Conservation (phyloP, 2,329 filamentous ascomycete species). For the Dothideomycetes sp. region DNA sequence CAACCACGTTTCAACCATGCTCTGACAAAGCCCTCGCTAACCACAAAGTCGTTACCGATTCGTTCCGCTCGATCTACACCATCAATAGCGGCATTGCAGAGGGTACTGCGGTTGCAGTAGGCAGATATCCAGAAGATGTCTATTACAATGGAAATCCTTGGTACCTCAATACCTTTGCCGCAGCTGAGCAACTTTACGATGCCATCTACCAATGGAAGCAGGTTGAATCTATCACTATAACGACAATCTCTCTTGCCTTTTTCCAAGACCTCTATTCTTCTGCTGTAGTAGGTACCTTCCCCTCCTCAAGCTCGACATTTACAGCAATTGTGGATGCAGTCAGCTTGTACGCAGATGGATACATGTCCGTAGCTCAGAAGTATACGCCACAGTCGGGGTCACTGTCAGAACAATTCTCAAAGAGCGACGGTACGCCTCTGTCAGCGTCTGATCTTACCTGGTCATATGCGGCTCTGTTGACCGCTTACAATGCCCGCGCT, state of each 20-base stretch:
- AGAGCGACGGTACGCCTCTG: conserved; percentile 36
- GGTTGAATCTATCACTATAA: conserved; percentile 53
- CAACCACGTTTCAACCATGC: conserved; percentile 68
- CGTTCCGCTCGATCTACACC: conserved; percentile 59
- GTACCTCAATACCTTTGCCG: conserved; percentile 61
- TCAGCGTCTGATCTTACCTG: conserved; percentile 60
- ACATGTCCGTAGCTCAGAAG: conserved; percentile 29
- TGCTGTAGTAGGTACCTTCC: conserved; percentile 52
- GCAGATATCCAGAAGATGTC: conserved; percentile 41
- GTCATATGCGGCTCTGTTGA: conserved; percentile 62
- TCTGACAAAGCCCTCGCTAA: conserved; percentile 51
- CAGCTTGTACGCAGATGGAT: conserved; percentile 51
- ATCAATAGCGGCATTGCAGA: conserved; percentile 56
- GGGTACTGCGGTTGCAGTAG: conserved; percentile 43
- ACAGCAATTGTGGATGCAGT: conserved; percentile 46
- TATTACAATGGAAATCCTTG: conserved; percentile 67
- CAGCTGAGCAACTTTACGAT: conserved; percentile 71
- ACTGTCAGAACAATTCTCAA: conserved; percentile 56
- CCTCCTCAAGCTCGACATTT: conserved; percentile 28
- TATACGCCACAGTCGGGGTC: conserved; percentile 50
- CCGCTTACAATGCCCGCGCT: conserved; percentile 46
- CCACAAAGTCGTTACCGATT: conserved; percentile 64
- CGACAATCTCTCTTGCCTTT: conserved; percentile 55
- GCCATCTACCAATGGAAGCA: conserved; percentile 61
- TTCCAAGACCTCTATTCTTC: conserved; percentile 55